These are phyloP conservation scores for Metarhizium brunneum DNA, from an alignment of 2,329 filamentous ascomycete genomes.

Conservation along the genomic window DNA sequence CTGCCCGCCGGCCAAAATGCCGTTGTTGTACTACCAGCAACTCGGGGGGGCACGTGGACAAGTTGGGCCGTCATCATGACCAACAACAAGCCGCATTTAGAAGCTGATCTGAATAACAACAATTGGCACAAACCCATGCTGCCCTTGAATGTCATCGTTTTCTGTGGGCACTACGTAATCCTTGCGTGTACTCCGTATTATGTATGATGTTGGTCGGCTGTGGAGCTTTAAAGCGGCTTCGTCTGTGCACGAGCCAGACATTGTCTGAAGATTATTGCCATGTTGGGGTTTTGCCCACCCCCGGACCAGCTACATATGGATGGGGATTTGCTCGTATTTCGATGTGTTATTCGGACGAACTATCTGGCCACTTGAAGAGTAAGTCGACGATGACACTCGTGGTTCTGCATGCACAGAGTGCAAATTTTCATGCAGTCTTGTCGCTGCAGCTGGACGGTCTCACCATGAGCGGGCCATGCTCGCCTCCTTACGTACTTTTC, in stretches of 20 bases:
- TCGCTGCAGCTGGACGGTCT: background rate
- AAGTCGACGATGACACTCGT: background rate
- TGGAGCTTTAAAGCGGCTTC: background rate
- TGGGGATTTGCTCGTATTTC: background rate
- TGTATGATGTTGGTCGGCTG: background rate
- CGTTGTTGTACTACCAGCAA: background rate
- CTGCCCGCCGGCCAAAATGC: background rate
- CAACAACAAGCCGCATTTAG: background rate
- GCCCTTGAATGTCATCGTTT: background rate
- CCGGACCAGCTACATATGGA: background rate
- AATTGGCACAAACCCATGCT: background rate
- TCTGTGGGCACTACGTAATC: background rate
- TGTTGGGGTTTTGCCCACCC: background rate
- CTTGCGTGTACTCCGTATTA: background rate
- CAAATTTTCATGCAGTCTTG: background rate
- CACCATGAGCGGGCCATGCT: background rate
- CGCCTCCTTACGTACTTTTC: background rate
- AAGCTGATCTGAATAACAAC: background rate
- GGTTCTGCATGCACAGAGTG: background rate
- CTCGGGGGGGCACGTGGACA: background rate
- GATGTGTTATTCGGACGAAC: too few species aligned
- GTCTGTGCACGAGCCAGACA: slow-evolving; percentile 2
- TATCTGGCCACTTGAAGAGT: background rate
- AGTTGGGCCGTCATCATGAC: background rate
- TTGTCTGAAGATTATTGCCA: background rate